Evolutionary conservation across 2,329 filamentous ascomycete species (phyloP), one percentile per base, ranked within the genome.

Genomic region (Pezicula carpinea): DNA sequence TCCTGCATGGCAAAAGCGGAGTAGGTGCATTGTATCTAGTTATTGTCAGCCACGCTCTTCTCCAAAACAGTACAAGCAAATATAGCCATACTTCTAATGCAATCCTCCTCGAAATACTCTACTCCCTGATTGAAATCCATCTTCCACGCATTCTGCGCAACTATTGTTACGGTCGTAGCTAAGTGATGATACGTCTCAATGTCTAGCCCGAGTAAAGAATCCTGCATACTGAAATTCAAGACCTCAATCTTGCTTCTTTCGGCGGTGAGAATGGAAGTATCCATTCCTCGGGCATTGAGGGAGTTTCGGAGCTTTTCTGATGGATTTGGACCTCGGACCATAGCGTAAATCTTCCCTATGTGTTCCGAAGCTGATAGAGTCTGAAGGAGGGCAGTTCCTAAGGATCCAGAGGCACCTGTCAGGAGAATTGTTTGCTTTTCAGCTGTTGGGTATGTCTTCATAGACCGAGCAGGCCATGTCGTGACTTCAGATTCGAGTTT

Each of bases 101-200:
- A 64, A 52, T 64, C 56, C 14, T 56, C 51, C 43, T 63, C 59
- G 23, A 64, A 64, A 38, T 56, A 52, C 41, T 61, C 55, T 11
- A 63, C 58, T 6, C 51, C 47, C 3, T 55, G 32, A 40, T 62
- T 62, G 23, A 63, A 62, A 44, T 63, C 59, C 55, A 63, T 58
- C 47, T 60, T 61, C 60, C 60, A 63, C 1, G 60, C 60, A 51
- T 59, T 60, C 15, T 59, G 54, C 22, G 62, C 43, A 21, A 62
- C 58, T 2, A 54, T 44, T 13, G 61, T 62, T 6, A 61, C 59
- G 1, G 45, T 49, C 4, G 32, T 51, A 3, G 57, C 55, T 15
- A 62, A 36, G 14, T 50, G 48, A 8, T 49, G 33, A 39, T 62
- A 62, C 8, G 41, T 52, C 2, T 59, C 57, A 4, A 62, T 44